Percentiles rank a stretch among this genome's conserved stretches.
These are phyloP conservation scores for Globisporangium lucens DNA, from an alignment of 352 stramenopile species.

Conservation along the genomic window DNA sequence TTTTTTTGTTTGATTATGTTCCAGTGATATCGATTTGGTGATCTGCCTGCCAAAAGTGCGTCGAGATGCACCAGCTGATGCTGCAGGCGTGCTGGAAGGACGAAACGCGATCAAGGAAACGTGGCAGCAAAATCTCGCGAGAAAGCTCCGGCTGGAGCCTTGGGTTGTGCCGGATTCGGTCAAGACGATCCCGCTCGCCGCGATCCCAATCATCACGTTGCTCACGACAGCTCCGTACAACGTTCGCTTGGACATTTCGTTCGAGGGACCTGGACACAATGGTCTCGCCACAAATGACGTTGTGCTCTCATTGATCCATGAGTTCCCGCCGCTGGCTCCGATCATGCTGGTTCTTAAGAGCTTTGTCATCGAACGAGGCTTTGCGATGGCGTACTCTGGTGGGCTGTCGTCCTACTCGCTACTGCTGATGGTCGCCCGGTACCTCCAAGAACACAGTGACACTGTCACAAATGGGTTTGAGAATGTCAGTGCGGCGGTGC, in stretches of 20 bases:
- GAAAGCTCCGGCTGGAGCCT: slow-evolving; percentile 92
- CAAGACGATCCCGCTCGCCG: slow-evolving; percentile 95
- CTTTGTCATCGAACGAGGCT: slow-evolving; percentile 89
- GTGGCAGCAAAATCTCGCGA: slow-evolving; percentile 96
- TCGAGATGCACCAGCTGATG: slow-evolving; percentile 91
- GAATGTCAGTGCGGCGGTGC: slow-evolving; percentile 52
- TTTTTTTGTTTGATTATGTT: slow-evolving; percentile 6
- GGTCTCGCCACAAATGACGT: slow-evolving; percentile 94
- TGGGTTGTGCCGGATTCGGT: slow-evolving; percentile 93
- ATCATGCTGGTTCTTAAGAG: slow-evolving; percentile 97
- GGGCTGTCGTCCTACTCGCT: slow-evolving; percentile 95
- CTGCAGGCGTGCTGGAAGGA: slow-evolving; percentile 95
- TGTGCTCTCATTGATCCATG: slow-evolving; percentile 89
- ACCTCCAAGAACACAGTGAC: slow-evolving; percentile 86
- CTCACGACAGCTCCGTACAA: slow-evolving; percentile 74
- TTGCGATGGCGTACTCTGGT: slow-evolving; percentile 95
- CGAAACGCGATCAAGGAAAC: slow-evolving; percentile 98
- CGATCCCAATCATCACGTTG: slow-evolving; percentile 97
- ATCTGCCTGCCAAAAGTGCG: slow-evolving; percentile 98
- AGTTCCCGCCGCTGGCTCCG: slow-evolving; percentile 92
- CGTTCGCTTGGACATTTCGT: slow-evolving; percentile 94
- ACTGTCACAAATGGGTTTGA: slow-evolving; percentile 61
- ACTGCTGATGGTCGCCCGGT: slow-evolving; percentile 94
- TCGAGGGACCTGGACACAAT: slow-evolving; percentile 95
- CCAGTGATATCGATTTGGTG: slow-evolving; percentile 95